Percentiles rank a stretch among this genome's conserved stretches.
phyloP scores from a whole-genome alignment of 345 rosid genomes.

The Cochlearia excelsa region DNA sequence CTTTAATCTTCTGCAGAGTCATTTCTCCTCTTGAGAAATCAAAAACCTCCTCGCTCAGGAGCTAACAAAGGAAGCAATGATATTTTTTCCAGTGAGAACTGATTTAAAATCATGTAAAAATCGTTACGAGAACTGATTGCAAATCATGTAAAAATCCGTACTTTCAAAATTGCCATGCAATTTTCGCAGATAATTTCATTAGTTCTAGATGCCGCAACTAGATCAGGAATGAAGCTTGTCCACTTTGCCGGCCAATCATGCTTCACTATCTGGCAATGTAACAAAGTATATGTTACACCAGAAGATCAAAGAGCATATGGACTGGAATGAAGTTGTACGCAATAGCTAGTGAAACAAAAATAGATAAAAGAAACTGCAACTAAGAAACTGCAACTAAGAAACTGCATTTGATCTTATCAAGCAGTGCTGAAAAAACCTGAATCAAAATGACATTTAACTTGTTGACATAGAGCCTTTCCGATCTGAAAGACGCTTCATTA shows the following conservation, averaged over 20 bases:
- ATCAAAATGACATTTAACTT: slow-evolving; percentile 91
- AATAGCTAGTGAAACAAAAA: slow-evolving; percentile 10
- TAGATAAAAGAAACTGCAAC: slow-evolving; percentile 6
- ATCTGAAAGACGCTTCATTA: slow-evolving; percentile 74
- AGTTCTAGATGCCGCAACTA: slow-evolving; percentile 98
- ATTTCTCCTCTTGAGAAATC: slow-evolving; percentile 99
- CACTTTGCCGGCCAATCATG: slow-evolving; percentile 99
- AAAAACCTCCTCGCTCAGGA: slow-evolving; percentile 97
- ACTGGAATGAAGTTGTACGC: slow-evolving; percentile 5
- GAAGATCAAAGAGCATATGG: neutral
- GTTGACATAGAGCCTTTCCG: slow-evolving; percentile 90
- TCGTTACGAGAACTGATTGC: slow-evolving; percentile 36
- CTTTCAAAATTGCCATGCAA: slow-evolving; percentile 96
- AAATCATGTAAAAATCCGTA: slow-evolving; percentile 33
- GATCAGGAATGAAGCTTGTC: slow-evolving; percentile 97
- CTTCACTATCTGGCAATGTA: slow-evolving; percentile 72
- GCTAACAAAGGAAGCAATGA: slow-evolving; percentile 46
- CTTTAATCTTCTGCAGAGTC: slow-evolving; percentile 96
- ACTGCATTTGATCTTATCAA: slow-evolving; percentile 1
- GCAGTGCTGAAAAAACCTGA: slow-evolving; percentile 56
- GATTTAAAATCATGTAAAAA: slow-evolving; percentile 7
- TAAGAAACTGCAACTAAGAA: slow-evolving; percentile 1
- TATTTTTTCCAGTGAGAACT: slow-evolving; percentile 13
- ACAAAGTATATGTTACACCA: slow-evolving; percentile 20
- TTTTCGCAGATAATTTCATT: slow-evolving; percentile 99